Conservation (phyloP, 768 basidiomycete genomes). For the Mycena sanguinolenta region DNA sequence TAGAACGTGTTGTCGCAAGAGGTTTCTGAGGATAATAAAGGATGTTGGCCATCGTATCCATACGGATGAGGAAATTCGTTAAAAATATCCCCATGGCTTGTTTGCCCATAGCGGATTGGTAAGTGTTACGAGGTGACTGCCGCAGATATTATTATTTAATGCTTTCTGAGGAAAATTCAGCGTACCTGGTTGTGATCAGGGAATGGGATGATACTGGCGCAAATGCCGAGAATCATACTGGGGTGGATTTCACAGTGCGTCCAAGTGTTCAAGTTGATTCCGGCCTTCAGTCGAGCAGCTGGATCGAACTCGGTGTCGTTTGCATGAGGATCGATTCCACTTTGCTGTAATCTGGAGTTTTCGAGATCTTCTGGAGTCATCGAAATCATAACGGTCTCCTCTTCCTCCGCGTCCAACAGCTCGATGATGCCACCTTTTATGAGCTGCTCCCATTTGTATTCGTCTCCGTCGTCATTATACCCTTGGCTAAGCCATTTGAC, state of each 20-base stretch:
- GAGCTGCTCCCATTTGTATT: slow-evolving; percentile 87
- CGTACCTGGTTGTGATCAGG: slow-evolving; percentile 98
- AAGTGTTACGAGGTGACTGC: slow-evolving; percentile 99
- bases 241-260: slow-evolving; percentile 99
- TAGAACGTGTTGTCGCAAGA: slow-evolving; percentile 96
- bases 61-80: slow-evolving; percentile 97
- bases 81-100: slow-evolving; percentile 99
- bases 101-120: slow-evolving; percentile 99
- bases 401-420: slow-evolving; percentile 97
- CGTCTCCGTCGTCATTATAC: slow-evolving; percentile 69
- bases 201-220: slow-evolving; percentile 99
- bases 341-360: slow-evolving; percentile 77
- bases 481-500: slow-evolving; percentile 77
- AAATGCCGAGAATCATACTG: slow-evolving; percentile 98
- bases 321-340: slow-evolving; percentile 67
- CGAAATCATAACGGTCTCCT: slow-evolving; percentile 99
- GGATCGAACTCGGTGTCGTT: slow-evolving; percentile 85
- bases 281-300: slow-evolving; percentile 88
- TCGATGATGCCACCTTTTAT: slow-evolving; percentile 92
- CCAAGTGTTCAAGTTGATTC: slow-evolving; percentile 90
- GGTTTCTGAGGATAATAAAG: slow-evolving; percentile 99
- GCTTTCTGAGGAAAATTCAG: slow-evolving; percentile 25
- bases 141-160: slow-evolving; percentile 27
- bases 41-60: slow-evolving; percentile 99
- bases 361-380: slow-evolving; percentile 98